Conservation (phyloP, 371 early-diverging fungal species). For the Neoconidiobolus thromboides region DNA sequence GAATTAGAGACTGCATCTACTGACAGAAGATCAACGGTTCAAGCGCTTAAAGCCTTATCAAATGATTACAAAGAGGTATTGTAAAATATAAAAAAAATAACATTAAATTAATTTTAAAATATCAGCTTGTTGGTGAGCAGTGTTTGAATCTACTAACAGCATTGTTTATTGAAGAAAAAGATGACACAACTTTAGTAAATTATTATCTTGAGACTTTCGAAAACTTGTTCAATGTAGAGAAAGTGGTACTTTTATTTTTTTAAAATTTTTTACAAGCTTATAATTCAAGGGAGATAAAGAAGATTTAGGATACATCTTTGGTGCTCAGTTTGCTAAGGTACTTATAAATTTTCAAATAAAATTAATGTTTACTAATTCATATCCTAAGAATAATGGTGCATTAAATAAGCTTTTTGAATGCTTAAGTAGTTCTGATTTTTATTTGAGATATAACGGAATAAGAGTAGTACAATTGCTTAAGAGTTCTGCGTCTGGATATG, state of each 20-base stretch:
- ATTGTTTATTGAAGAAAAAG: too few relatives aligned
- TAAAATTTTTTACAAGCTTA: background rate
- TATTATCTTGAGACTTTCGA: too few relatives aligned
- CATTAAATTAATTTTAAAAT: background rate
- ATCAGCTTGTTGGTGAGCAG: background rate
- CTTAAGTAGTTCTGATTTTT: slow-evolving; percentile 78
- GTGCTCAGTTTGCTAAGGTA: slow-evolving; percentile 28
- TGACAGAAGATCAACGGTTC: slow-evolving; percentile 74
- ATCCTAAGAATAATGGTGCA: slow-evolving; percentile 42
- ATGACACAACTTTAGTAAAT: too few relatives aligned
- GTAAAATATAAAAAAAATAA: background rate
- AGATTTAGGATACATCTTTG: slow-evolving; percentile 23
- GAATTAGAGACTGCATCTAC: slow-evolving; percentile 65
- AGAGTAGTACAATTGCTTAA: slow-evolving; percentile 61
- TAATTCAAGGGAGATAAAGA: background rate
- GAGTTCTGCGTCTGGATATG: slow-evolving; percentile 32
- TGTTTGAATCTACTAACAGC: too few relatives aligned
- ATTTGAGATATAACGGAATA: slow-evolving; percentile 74
- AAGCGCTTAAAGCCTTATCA: slow-evolving; percentile 67
- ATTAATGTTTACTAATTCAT: slow-evolving; percentile 8
- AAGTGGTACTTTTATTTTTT: background rate
- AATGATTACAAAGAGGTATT: slow-evolving; percentile 53
- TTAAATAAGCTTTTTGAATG: slow-evolving; percentile 63
- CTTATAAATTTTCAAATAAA: background rate
- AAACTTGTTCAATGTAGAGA: background rate